A percentile compares a stretch with the other conserved stretches of the same genome.
Conservation (phyloP, 768 basidiomycete genomes). For the Cystofilobasidium macerans region DNA sequence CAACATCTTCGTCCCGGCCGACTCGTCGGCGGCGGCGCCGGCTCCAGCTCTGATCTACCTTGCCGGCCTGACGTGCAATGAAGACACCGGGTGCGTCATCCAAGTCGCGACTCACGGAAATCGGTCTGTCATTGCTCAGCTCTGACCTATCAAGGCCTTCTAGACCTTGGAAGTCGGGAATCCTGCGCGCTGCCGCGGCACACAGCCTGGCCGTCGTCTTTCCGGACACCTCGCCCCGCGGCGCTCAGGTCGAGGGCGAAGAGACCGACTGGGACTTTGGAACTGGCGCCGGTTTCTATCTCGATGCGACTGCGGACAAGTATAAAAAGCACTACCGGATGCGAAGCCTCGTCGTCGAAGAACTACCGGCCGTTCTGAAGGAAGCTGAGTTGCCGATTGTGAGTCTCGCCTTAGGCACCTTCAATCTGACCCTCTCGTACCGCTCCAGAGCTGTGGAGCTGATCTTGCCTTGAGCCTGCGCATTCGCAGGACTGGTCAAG, state of each 20-base stretch:
- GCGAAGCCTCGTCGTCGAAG: conserved; percentile 70
- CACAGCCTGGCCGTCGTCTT: conserved; percentile 85
- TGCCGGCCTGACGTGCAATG: conserved; percentile 51
- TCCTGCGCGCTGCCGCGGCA: conserved; percentile 70
- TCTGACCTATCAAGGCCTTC: background rate
- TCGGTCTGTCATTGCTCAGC: background rate
- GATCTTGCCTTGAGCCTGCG: background rate
- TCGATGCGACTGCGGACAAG: conserved; percentile 64
- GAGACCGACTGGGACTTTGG: conserved; percentile 63
- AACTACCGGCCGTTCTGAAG: conserved; percentile 69
- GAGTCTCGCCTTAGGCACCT: background rate
- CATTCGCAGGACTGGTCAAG: conserved; percentile 58
- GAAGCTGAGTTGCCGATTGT: conserved; percentile 43
- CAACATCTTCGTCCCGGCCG: conserved; percentile 81
- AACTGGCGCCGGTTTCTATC: conserved; percentile 85
- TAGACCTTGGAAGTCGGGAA: conserved; percentile 86
- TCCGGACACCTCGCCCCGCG: conserved; percentile 90
- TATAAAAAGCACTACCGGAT: conserved; percentile 59
- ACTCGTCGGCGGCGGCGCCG: conserved; percentile 38
- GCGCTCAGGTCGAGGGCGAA: conserved; percentile 75
- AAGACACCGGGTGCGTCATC: conserved; percentile 70
- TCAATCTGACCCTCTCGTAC: background rate
- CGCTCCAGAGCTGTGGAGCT: background rate
- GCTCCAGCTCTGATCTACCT: conserved; percentile 72
- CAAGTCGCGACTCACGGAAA: background rate